A percentile compares a stretch with the other conserved stretches of the same genome.
Evolutionary conservation across 2,329 filamentous ascomycete genomes (phyloP).

Genomic region (Clonostachys rhizophaga): DNA sequence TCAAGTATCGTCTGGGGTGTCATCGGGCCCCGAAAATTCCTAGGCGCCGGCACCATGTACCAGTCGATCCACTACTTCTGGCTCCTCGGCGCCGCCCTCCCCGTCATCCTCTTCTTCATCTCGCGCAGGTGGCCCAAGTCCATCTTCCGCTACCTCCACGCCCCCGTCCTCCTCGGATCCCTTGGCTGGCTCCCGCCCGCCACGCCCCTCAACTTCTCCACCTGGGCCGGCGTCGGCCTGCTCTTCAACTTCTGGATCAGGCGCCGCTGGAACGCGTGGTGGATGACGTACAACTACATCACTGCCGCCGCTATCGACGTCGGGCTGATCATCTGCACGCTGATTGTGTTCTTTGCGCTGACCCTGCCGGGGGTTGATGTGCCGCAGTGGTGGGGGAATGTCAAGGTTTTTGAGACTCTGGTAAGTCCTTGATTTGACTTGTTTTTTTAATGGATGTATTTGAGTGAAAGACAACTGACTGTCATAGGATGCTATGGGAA

Average conservation of each 20-base stretch:
- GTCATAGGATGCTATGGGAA: no score
- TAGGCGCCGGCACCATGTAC: slow-evolving; percentile 34
- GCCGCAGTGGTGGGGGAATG: no score
- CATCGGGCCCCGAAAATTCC: slow-evolving; percentile 36
- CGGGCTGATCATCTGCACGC: no score
- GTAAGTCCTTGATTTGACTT: no score
- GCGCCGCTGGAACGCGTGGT: slow-evolving; percentile 47
- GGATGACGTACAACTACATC: slow-evolving; percentile 35
- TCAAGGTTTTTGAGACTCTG: no score
- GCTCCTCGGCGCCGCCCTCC: slow-evolving; percentile 43
- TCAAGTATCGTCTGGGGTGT: slow-evolving; percentile 58
- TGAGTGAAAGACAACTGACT: no score
- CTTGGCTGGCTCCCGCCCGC: slow-evolving; percentile 46
- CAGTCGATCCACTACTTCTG: slow-evolving; percentile 48
- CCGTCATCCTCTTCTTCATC: slow-evolving; percentile 40
- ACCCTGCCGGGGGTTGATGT: no score
- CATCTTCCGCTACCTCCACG: slow-evolving; percentile 42
- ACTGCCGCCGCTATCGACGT: no score
- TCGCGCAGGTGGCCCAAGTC: slow-evolving; percentile 41
- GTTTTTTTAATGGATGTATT: no score
- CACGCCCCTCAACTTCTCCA: slow-evolving; percentile 48
- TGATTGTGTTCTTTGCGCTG: no score
- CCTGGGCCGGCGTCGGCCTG: slow-evolving; percentile 50
- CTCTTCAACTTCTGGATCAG: slow-evolving; percentile 51
- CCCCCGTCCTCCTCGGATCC: slow-evolving; percentile 48